phyloP scores from a whole-genome alignment of 1,284 basidiomycete species.

The Cryptococcus jaspeensis region DNA sequence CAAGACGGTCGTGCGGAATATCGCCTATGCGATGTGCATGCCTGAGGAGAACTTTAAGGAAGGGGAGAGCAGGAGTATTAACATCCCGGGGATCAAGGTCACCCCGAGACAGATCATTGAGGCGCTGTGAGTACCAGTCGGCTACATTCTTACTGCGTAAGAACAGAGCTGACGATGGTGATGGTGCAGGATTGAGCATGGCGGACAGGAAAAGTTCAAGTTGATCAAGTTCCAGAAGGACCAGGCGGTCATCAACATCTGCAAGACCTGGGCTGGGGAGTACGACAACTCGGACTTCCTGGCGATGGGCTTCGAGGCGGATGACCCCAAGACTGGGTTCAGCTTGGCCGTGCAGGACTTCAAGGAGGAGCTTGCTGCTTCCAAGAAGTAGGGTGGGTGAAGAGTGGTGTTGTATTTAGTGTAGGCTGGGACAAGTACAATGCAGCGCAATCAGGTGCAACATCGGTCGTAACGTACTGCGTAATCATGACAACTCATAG shows the following conservation, averaged over 20 bases:
- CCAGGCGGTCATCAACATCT: conserved; percentile 47
- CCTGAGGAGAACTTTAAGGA: conserved; percentile 40
- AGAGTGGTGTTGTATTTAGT: not conserved
- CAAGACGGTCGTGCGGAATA: conserved; percentile 54
- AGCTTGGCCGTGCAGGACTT: conserved; percentile 49
- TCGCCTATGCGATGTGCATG: conserved; percentile 49
- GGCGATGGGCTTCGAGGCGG: conserved; percentile 46
- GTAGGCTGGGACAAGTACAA: too few relatives aligned
- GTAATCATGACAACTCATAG: not conserved
- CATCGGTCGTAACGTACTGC: not conserved
- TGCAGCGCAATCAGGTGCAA: too few relatives aligned
- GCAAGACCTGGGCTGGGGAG: conserved; percentile 50
- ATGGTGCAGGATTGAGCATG: conserved; percentile 37
- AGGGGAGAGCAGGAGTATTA: conserved; percentile 41
- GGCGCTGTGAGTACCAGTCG: conserved; percentile 47
- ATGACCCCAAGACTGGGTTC: conserved; percentile 45
- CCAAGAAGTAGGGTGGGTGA: not conserved
- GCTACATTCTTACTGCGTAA: not conserved
- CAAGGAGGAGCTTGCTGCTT: conserved; percentile 34
- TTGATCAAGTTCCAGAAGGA: conserved; percentile 50
- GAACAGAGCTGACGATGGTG: not conserved
- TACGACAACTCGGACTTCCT: conserved; percentile 41
- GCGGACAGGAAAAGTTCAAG: conserved; percentile 43
- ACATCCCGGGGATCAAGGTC: conserved; percentile 51
- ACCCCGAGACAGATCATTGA: conserved; percentile 50